Base-by-base conservation (phyloP, 202 grass and related monocot species). In the Panicum virgatum region DNA sequence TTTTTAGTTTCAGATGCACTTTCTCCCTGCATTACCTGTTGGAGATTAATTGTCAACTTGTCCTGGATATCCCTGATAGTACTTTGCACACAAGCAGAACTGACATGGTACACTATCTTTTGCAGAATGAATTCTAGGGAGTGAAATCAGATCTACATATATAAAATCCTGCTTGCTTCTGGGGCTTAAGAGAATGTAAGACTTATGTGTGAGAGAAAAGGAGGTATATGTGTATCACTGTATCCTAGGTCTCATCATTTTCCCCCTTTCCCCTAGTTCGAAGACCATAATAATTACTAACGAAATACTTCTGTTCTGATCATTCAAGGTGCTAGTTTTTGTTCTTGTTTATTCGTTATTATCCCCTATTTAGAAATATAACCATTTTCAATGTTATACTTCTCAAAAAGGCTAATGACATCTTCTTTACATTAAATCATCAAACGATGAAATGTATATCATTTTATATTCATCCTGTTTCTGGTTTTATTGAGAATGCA, bases 51-150 rank as follows among this genome's bases (percentile, higher is more conserved):
- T 66, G 20, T 62, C 81, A 53, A 79, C 12, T 47, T 78, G 14
- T 77, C 64, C 29, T 50, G 65, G 4, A 34, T 62, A 59, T 64
- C 47, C 74, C 16, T 59, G 46, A 40, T 53, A 42, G n/a, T 78
- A 64, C 39, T 83, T 67, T 86, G 61, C 39, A 68, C 3, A 34
- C 16, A 84, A 80, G 60, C 51, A 53, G 5, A 66, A 53, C 69
- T 88, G 62, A 88, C 36, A 60, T 10, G 29, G 5, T 42, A 36
- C 25, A 14, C 43, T n/a, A 15, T 66, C 51, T 69, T 75, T 69
- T 60, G 67, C 81, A 80, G 81, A 67, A 69, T 32, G 20, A 42
- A 62, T 80, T 73, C 9, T 52, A 44, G 16, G 48, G 12, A 47
- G 48, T 73, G 30, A 73, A 73, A 52, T 16, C 32, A 66, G 65